Base-by-base conservation (phyloP, 805 yeast genomes). In the Schwanniomyces polymorphus region DNA sequence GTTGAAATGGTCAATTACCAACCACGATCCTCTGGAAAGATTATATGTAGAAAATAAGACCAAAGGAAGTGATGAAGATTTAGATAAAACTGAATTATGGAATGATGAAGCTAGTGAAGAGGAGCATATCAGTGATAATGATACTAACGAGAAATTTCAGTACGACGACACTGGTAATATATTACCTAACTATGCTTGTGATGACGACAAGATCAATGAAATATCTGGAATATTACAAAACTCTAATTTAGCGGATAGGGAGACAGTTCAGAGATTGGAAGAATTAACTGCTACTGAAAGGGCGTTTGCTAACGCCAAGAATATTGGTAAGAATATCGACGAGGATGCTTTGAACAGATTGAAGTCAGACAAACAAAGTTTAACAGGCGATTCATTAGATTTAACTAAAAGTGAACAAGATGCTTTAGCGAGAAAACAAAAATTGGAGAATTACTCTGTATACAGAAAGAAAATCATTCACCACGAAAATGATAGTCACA, bases 21-120 rank as follows among this genome's bases (percentile, higher is more conserved):
- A 80, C 45, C 87, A 82, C 55, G 91, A 87, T 56, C 95, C 95
- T 0, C 83, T 84, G 51, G 86, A 84, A 56, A 68, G 94, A 48
- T 61, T 85, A 29, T 58, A 56, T 11, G 26, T 37, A 11, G 45
- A 45, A 14, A 42, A 45, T n/a, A 53, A 42, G 12, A 21, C 16
- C 8, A 29, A 31, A 9, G 14, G 7, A 14, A 48, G 40, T n/a
- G 52, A 50, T 1, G 46, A 49, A 6, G 14, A 5, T 12, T 2
- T 21, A 18, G 21, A 37, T 23, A 26, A 21, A 2, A 7, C 21
- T 5, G 54, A 44, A 12, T 48, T 43, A 38, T 65, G 66, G 64
- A 55, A 58, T 27, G 54, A 68, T 44, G 78, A 72, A 45, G 66
- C 66, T 10, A 75, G 82, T 57, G 85, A 82, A 43, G 86, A 82